A percentile compares a stretch with the other conserved stretches of the same genome.
Evolutionary conservation across 2,329 filamentous ascomycete genomes (phyloP).

Genomic region (Fragosphaeria purpurea): DNA sequence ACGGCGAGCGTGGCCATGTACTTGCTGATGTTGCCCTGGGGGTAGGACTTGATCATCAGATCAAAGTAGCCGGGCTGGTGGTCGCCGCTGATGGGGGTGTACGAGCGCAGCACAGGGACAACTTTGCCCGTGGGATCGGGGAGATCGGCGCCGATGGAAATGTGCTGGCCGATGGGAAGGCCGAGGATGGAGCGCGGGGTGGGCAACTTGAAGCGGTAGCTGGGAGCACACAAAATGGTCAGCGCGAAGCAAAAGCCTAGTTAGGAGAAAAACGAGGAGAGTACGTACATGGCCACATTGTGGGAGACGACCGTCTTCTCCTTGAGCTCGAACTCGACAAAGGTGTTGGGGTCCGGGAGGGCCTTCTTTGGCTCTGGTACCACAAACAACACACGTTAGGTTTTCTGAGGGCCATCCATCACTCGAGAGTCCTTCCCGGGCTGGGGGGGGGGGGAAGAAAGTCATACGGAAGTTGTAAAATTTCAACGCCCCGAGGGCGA

Average conservation of each 20-base stretch:
- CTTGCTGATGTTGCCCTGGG: constrained; percentile 94
- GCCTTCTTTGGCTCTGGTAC: constrained; percentile 58
- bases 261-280: background rate
- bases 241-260: background rate
- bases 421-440: too few species aligned
- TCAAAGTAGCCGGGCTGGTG: constrained; percentile 87
- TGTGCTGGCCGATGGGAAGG: constrained; percentile 96
- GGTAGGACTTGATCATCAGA: constrained; percentile 95
- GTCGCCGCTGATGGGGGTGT: constrained; percentile 86
- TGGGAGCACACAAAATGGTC: constrained; percentile 21
- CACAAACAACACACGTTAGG: background rate
- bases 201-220: constrained; percentile 88
- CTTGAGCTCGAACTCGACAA: constrained; percentile 86
- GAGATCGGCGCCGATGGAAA: constrained; percentile 80
- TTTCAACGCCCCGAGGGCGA: constrained; percentile 60
- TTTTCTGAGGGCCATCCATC: too few species aligned
- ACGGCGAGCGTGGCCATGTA: constrained; percentile 75
- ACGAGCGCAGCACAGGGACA: constrained; percentile 83
- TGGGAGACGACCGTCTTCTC: constrained; percentile 95
- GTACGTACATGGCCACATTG: constrained; percentile 81
- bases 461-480: constrained; percentile 60
- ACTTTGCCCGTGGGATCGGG: constrained; percentile 55
- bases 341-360: constrained; percentile 66
- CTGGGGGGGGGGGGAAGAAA: background rate
- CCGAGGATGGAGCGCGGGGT: constrained; percentile 72